Base-by-base conservation (phyloP, 2,329 filamentous ascomycete genomes). In the Erysiphe pulchra region DNA sequence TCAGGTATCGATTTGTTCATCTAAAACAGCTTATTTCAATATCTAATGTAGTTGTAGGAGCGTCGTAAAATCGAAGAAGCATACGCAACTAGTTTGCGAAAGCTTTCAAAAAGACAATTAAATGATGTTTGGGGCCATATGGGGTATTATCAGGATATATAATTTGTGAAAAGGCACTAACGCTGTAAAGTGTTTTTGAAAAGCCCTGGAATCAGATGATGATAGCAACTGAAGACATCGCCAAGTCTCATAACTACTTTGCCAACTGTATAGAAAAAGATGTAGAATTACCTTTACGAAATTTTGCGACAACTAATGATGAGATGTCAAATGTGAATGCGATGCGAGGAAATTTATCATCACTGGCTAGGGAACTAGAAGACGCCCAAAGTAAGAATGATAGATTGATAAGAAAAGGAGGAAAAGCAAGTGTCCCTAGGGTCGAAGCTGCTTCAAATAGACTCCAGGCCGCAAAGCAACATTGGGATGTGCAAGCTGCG, bases 401-500 rank as follows among this genome's bases (percentile, higher is more conserved):
- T 39, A 93, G 86, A 63, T 68, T 92, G 45, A 76, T 66, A 56
- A 79, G 71, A 57, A 92, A 87, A 61, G 84, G 80, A 49, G 70
- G 71, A 46, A 84, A 78, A 61, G 75, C 79, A 38, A 85, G 75
- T 54, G 70, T 77, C 2, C 73, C 75, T 48, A 92, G 90, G 61
- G 72, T 90, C 36, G 80, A 85, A 39, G 70, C 70, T 50, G 85
- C 84, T 12, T 69, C 73, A 11, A 66, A 73, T 16, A 77, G 76
- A 51, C 72, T 92, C 39, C 81, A 92, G 51, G 75, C 75, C 49
- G 79, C 84, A n/a, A 73, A 69, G 40, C 71, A 78, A 52, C 80
- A 92, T 58, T 98, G 90, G 90, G 78, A 93, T 47, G 85, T 84
- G 0, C 85, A 93, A 60, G 84, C 90, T 13, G 90, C 90, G 1